Percentiles rank a stretch among this genome's conserved stretches.
These are phyloP conservation scores for Ceratocystis eucalypticola DNA, from an alignment of 2,329 filamentous ascomycete genomes.

Conservation along the genomic window DNA sequence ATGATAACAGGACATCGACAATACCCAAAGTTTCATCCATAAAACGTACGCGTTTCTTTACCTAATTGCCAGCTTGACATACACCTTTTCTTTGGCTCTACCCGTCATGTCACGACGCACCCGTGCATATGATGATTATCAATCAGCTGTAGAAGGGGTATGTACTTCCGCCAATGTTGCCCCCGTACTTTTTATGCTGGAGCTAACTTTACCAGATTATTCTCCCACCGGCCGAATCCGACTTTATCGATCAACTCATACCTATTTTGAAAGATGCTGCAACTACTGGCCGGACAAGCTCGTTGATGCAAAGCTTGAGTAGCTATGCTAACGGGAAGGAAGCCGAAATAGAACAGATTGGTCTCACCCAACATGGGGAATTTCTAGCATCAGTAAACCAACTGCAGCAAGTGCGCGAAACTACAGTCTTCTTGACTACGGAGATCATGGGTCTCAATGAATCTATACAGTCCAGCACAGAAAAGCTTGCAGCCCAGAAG, in stretches of 20 bases:
- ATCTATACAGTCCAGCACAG: conserved; percentile 87
- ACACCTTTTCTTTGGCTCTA: neutral
- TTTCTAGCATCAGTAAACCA: conserved; percentile 90
- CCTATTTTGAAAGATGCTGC: conserved; percentile 86
- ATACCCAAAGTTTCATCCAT: neutral
- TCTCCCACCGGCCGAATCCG: conserved; percentile 75
- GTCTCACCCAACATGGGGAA: conserved; percentile 90
- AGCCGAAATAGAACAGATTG: conserved; percentile 82
- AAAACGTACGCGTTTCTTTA: too few relatives aligned
- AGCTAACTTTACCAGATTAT: conserved; percentile 53
- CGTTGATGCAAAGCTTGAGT: conserved; percentile 22
- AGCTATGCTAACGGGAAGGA: conserved; percentile 80
- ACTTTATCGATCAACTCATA: conserved; percentile 92
- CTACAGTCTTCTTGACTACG: conserved; percentile 72
- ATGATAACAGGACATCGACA: neutral
- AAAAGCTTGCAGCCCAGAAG: conserved; percentile 88
- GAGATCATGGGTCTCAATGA: conserved; percentile 89
- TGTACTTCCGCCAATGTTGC: conserved; percentile 15
- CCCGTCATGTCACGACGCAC: conserved; percentile 32
- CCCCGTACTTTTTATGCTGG: conserved; percentile 19
- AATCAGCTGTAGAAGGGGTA: conserved; percentile 35
- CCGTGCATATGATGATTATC: conserved; percentile 35
- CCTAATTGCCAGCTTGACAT: too few relatives aligned
- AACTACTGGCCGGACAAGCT: conserved; percentile 34
- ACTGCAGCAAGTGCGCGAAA: conserved; percentile 80